phyloP scores from a whole-genome alignment of 1,139 yeast genomes.

The Sugiyamaella xylanicola region DNA sequence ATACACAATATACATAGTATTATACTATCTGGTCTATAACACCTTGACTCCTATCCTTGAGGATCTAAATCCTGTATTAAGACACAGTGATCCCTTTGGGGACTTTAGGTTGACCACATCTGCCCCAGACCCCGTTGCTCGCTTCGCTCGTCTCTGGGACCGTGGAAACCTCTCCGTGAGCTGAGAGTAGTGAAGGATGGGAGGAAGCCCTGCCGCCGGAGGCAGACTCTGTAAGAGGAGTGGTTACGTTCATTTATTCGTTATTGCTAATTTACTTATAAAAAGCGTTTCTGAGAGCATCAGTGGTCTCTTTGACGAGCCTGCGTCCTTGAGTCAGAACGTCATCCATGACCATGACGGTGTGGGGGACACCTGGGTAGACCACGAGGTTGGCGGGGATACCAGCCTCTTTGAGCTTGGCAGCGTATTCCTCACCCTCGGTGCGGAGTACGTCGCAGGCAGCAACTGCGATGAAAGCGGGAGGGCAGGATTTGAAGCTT shows the following conservation, averaged over 20 bases:
- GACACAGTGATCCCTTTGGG: no score
- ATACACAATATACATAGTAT: no score
- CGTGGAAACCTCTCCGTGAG: no score
- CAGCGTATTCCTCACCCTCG: conserved; percentile 51
- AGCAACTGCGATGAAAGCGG: conserved; percentile 50
- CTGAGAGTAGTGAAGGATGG: background rate
- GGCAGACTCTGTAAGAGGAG: background rate
- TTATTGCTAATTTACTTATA: conserved; percentile 19
- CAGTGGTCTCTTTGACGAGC: conserved; percentile 42
- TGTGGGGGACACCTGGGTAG: conserved; percentile 52
- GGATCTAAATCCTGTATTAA: no score
- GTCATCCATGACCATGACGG: conserved; percentile 54
- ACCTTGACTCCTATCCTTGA: no score
- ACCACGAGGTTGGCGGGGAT: conserved; percentile 43
- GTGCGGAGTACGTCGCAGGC: conserved; percentile 52
- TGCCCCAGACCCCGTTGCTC: background rate
- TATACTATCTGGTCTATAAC: no score
- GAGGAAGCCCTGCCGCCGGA: background rate
- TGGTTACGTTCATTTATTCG: background rate
- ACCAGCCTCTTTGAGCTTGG: conserved; percentile 48
- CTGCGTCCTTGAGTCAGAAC: conserved; percentile 47
- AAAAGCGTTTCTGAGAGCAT: conserved; percentile 28
- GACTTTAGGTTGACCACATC: no score
- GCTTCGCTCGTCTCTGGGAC: background rate
- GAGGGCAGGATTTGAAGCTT: conserved; percentile 47